Base-by-base conservation (phyloP, 73 alveolate genomes). In the Loxodes magnus region DNA sequence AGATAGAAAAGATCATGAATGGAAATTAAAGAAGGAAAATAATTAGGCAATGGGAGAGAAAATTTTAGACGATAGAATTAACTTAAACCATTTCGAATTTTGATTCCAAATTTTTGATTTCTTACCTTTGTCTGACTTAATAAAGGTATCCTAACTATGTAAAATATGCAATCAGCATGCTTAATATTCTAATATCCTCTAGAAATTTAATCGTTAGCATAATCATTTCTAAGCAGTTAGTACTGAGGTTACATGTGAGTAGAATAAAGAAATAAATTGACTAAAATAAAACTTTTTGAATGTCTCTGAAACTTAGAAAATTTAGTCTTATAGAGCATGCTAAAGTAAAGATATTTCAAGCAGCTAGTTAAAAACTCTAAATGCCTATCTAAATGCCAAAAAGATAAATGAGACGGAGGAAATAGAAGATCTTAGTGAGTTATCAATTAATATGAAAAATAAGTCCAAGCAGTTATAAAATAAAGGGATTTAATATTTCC, bases 21-120 rank as follows among this genome's bases (percentile, higher is more conserved):
- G n/a, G n/a, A n/a, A n/a, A n/a, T n/a, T n/a, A n/a, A n/a, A n/a
- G n/a, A n/a, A n/a, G n/a, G n/a, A n/a, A n/a, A n/a, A n/a, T n/a
- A n/a, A n/a, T n/a, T n/a, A n/a, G n/a, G n/a, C n/a, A n/a, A n/a
- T n/a, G n/a, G n/a, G n/a, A n/a, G n/a, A n/a, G n/a, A n/a, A n/a
- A n/a, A n/a, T n/a, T n/a, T n/a, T n/a, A n/a, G n/a, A n/a, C 20
- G 15, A 39, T 16, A 23, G 35, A n/a, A 12, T 9, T 16, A 39
- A 15, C 15, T 16, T 39, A n/a, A 39, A 39, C 15, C 0, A 15
- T n/a, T 39, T 39, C 53, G 43, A n/a, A n/a, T 39, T 16, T 16
- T 39, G 53, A 2, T 39, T 16, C 53, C 53, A 39, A 39, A 16
- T 39, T 16, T 39, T 39, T 16, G 53, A 39, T 16, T 39, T 39